Base-by-base conservation (phyloP, 1,284 basidiomycete species). In the Tilletia indica region DNA sequence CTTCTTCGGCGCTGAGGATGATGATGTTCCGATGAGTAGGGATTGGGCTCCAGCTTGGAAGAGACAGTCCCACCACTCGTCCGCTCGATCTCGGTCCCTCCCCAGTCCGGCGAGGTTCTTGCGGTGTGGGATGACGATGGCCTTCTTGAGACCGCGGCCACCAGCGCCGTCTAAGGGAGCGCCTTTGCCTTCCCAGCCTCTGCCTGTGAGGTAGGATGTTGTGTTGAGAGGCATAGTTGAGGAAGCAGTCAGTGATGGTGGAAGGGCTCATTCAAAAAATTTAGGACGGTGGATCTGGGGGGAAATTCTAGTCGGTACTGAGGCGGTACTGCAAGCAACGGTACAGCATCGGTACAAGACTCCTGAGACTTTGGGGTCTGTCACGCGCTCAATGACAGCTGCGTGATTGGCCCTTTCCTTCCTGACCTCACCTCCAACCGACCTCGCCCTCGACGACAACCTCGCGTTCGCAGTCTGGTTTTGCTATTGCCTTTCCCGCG, bases 51-150 rank as follows among this genome's bases (percentile, higher is more conserved):
- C 45, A 51, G 76, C 77, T 5, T 81, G 80, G 68, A 83, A 84
- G 49, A 84, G 76, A 68, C 80, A 80, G 69, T 84, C 82, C 82
- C 82, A 84, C 82, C 82, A 84, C 47, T 84, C 82, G 34, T 80
- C 77, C 4, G 82, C 82, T 11, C 82, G 72, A 51, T 84, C 82
- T 36, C 82, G 71, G 64, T 84, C 78, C 69, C 81, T 80, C 54
- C 82, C 82, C 4, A 84, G 72, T 16, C 82, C 82, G 21, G 75
- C 76, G 19, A 84, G 76, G 39, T 76, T 79, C 25, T 79, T 77
- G 56, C 81, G 83, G 67, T 78, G 77, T 2, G 80, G 77, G 45
- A 84, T 80, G n/a, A 77, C 74, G 25, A 84, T 73, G 3, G 82
- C 82, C 70, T 82, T 83, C 67, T 81, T 82, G n/a, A 83, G 77